These are phyloP conservation scores for Aspergillus sergii DNA, from an alignment of 2,329 filamentous ascomycete genomes.

Conservation along the genomic window DNA sequence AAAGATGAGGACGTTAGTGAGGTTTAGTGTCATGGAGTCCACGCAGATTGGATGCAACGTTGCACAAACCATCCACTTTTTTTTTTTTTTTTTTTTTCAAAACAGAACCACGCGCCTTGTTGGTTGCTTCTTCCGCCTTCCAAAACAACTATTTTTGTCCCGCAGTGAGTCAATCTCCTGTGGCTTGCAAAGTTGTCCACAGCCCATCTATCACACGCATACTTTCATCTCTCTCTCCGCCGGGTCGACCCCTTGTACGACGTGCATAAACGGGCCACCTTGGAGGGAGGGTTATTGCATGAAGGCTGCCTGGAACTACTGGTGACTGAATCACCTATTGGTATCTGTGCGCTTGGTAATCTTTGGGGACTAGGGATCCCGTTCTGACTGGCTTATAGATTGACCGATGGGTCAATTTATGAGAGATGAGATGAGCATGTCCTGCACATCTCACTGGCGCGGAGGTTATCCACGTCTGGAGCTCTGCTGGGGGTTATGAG, in stretches of 20 bases:
- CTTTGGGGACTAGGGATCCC: neutral
- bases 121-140: slow-evolving; percentile 11
- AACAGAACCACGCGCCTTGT: slow-evolving; percentile 12
- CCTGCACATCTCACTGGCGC: slow-evolving; percentile 10
- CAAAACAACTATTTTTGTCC: slow-evolving; percentile 8
- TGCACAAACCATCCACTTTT: slow-evolving; percentile 13
- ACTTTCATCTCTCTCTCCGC: neutral
- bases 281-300: slow-evolving; percentile 15
- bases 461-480: neutral
- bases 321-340: neutral
- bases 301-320: slow-evolving; percentile 9
- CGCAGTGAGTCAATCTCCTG: slow-evolving; percentile 7
- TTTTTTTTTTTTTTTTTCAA: slow-evolving; percentile 2
- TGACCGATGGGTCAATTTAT: slow-evolving; percentile 2
- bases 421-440: neutral
- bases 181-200: slow-evolving; percentile 15
- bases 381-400: slow-evolving; percentile 1
- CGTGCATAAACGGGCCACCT: slow-evolving; percentile 20
- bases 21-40: slow-evolving; percentile 11
- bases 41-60: slow-evolving; percentile 22
- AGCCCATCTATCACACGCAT: slow-evolving; percentile 2
- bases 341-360: slow-evolving; percentile 8
- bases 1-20: neutral
- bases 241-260: slow-evolving; percentile 25
- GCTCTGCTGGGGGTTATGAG: slow-evolving; percentile 4